Evolutionary conservation across 2,329 filamentous ascomycete species (phyloP), one percentile per base, ranked within the genome.

Genomic region (Mollisiaceae sp.): DNA sequence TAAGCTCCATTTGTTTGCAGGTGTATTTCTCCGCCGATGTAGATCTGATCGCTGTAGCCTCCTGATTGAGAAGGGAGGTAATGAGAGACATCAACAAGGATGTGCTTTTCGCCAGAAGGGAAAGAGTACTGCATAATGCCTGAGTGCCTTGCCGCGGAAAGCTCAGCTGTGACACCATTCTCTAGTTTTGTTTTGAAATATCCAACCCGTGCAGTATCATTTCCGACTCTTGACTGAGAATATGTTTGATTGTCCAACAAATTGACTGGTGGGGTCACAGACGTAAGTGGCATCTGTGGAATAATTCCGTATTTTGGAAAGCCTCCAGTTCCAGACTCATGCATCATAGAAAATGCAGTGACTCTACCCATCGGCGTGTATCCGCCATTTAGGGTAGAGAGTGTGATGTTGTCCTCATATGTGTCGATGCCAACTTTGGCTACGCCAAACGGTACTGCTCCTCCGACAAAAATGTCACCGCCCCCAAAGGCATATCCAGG

Each of bases 291-390:
- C 73, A 84, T 78, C 65, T 84, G 82, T 0, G 82, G 77, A 41
- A 84, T 80, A 4, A 86, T 78, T 0, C 85, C 86, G 64, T 88
- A 88, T 64, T 86, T 88, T 0, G 86, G 83, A 11, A 81, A 82
- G 0, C 86, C 86, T 24, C 11, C 24, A 52, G 38, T 41, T 41
- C 38, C 38, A 61, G 80, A 81, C 66, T 85, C 84, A 64, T 86
- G 84, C 75, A 85, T 80, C 80, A 85, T 81, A 24, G 80, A 82
- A 68, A 84, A 81, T 2, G 78, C 82, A 0, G 81, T 83, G 59
- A 84, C 81, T 18, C 80, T 78, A 2, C 82, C 82, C 39, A 76
- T 69, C 0, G 79, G 75, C 0, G 77, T 78, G 67, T 75, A 81
- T 20, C 79, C 36, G 24, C 55, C 55, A 57, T 57, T 57, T 15